Evolutionary conservation across 2,329 filamentous ascomycete species (phyloP).

Genomic region (Waltergamsia citrina): DNA sequence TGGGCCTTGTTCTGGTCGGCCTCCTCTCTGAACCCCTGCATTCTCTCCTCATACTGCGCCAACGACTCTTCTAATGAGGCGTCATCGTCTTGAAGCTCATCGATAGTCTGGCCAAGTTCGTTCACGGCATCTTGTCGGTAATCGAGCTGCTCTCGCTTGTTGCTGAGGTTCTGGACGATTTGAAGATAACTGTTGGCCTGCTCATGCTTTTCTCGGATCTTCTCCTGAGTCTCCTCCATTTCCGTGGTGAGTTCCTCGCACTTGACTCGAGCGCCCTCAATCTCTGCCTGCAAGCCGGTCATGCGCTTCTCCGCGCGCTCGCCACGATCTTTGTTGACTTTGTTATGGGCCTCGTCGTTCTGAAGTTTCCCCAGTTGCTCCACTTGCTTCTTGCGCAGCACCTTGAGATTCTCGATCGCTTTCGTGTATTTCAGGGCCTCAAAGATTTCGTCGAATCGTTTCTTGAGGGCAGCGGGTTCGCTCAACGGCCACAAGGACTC

Average conservation of each 20-base stretch:
- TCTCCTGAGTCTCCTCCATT: conserved; percentile 48
- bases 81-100: conserved; percentile 72
- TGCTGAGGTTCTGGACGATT: conserved; percentile 65
- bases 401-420: conserved; percentile 90
- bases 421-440: conserved; percentile 96
- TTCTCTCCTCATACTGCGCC: conserved; percentile 67
- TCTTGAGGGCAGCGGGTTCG: conserved; percentile 76
- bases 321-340: conserved; percentile 76
- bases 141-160: conserved; percentile 65
- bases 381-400: conserved; percentile 73
- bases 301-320: conserved; percentile 61
- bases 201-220: conserved; percentile 57
- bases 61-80: conserved; percentile 62
- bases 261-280: conserved; percentile 50
- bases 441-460: conserved; percentile 95
- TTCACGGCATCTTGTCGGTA: conserved; percentile 62
- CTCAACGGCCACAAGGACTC: conserved; percentile 96
- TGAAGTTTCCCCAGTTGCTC: conserved; percentile 65
- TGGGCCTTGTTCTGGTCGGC: conserved; percentile 51
- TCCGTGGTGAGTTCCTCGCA: conserved; percentile 48
- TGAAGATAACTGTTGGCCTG: conserved; percentile 65
- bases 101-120: conserved; percentile 62
- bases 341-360: conserved; percentile 66
- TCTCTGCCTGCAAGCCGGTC: conserved; percentile 54
- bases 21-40: conserved; percentile 55